Evolutionary conservation across 306 rosid species (phyloP), one percentile per base, ranked within the genome.

Genomic region (Hippophae gyantsensis): DNA sequence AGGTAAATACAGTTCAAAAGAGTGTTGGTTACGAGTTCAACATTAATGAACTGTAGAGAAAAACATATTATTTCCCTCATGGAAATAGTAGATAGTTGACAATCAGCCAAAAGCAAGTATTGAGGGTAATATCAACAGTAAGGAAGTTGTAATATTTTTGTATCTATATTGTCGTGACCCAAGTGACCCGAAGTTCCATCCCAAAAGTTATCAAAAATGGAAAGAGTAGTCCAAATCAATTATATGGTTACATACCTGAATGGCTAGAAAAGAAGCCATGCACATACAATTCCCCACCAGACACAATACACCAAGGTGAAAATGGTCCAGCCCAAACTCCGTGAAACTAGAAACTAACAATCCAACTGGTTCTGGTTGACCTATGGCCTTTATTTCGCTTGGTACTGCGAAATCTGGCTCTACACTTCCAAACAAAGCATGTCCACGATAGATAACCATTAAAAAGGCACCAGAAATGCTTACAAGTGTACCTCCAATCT

Each of bases 271-370:
- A 43, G 87, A 82, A 70, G 96, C 98, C 98, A 90, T 87, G 82
- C 98, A 90, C 64, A 90, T 79, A 70, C 96, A 87, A 74, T 87
- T 90, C 61, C 95, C 98, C 57, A 90, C 74, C 77, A 90, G 79
- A 81, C 95, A 90, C 49, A 90, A 43, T 43, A 85, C 89, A 57
- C 98, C 98, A 65, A 87, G 64, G 64, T 90, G 95, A 73, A 90
- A 90, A 60, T 74, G 68, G 60, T 85, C 86, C 0, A 90, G 45
- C 41, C 92, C 95, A 63, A 74, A 40, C 53, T 68, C 82, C 54
- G 51, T 74, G 48, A 90, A 81, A 73, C 77, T 70, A 13, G 84
- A 70, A 48, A 74, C 50, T 47, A 85, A 74, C 98, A 95, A 76
- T 68, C 89, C 96, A 52, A 81, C 18, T 40, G 89, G 95, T 76